Evolutionary conservation across 1,139 yeast genomes (phyloP).

Genomic region (Suhomyces wounanorum): DNA sequence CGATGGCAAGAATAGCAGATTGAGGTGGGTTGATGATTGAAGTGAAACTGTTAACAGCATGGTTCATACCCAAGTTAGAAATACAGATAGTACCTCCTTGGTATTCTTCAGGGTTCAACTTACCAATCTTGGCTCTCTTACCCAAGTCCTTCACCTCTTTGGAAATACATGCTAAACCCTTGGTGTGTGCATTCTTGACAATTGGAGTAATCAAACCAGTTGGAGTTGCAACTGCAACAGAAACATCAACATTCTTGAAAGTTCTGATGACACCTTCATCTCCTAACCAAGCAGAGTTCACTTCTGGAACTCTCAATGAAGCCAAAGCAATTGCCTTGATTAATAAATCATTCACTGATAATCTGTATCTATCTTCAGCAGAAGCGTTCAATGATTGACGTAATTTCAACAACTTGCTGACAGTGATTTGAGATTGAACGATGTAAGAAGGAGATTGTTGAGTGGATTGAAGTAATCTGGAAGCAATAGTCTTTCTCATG

Average conservation of each 20-base stretch:
- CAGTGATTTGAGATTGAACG: conserved; percentile 84
- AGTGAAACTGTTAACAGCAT: conserved; percentile 87
- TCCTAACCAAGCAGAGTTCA: conserved; percentile 92
- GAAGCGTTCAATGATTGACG: conserved; percentile 86
- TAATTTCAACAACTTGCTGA: conserved; percentile 85
- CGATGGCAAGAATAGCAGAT: conserved; percentile 88
- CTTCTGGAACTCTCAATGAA: conserved; percentile 87
- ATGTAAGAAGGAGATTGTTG: conserved; percentile 89
- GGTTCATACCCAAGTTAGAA: conserved; percentile 98
- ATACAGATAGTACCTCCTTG: conserved; percentile 99
- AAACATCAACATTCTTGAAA: conserved; percentile 88
- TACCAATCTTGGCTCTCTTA: conserved; percentile 92
- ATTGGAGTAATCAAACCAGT: conserved; percentile 97
- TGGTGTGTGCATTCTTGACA: conserved; percentile 80
- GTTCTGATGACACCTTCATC: conserved; percentile 88
- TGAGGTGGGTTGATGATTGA: conserved; percentile 99
- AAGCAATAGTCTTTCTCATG: conserved; percentile 94
- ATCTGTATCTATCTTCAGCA: conserved; percentile 84
- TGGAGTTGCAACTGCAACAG: conserved; percentile 98
- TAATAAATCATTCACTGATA: conserved; percentile 91
- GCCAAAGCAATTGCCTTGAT: conserved; percentile 95
- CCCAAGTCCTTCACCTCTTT: conserved; percentile 87
- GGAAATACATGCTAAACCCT: conserved; percentile 84
- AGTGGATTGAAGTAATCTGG: conserved; percentile 84
- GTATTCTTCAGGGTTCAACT: conserved; percentile 92